A percentile compares a stretch with the other conserved stretches of the same genome.
phyloP scores from a whole-genome alignment of 768 basidiomycete species.

The Dentipellis fragilis region DNA sequence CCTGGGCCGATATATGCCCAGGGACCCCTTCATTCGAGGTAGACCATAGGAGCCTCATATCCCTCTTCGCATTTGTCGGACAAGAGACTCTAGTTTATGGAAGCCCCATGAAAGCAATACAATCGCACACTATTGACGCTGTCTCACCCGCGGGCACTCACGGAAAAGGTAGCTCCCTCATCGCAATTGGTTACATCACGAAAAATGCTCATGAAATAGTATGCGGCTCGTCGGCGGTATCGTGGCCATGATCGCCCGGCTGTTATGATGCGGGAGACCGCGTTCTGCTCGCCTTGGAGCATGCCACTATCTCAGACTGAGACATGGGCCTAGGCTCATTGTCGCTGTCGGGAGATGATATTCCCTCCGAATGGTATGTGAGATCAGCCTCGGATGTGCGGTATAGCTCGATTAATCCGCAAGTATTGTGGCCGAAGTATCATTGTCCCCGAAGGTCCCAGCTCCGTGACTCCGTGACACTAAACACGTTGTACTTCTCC shows the following conservation, averaged over 20 bases:
- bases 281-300: conserved; percentile 74
- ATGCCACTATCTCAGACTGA: conserved; percentile 17
- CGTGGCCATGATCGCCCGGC: conserved; percentile 85
- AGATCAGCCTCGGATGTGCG: no score
- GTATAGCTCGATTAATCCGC: no score
- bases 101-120: conserved; percentile 54
- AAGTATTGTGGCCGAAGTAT: no score
- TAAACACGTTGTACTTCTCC: no score
- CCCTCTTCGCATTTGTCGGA: background rate
- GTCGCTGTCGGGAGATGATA: conserved; percentile 54
- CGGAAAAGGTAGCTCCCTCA: conserved; percentile 47
- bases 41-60: conserved; percentile 11
- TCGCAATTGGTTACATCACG: background rate
- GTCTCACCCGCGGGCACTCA: conserved; percentile 39
- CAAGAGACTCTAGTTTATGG: conserved; percentile 62
- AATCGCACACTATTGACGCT: background rate
- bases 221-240: conserved; percentile 75
- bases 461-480: no score
- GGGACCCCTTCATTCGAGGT: conserved; percentile 73
- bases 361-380: conserved; percentile 38
- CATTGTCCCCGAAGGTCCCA: no score
- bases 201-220: background rate
- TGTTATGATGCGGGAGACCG: conserved; percentile 76
- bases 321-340: background rate
- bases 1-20: conserved; percentile 60